Percentiles rank a stretch among this genome's conserved stretches.
phyloP scores from a whole-genome alignment of 2,329 filamentous ascomycete genomes.

The Grosmannia serpens region DNA sequence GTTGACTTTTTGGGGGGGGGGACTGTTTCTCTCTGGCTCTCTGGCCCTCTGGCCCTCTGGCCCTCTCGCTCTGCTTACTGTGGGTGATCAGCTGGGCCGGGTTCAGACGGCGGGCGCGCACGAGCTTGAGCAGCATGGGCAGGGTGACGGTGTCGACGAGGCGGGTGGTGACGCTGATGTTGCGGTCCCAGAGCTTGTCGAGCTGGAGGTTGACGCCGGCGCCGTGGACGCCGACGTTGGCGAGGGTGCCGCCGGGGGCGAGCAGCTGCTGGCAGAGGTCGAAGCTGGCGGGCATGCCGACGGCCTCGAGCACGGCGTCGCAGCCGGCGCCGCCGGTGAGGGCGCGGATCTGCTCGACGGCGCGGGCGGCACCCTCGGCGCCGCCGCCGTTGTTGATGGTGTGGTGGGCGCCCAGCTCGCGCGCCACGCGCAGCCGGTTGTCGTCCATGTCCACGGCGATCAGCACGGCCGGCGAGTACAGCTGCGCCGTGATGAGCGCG shows the following conservation, averaged over 20 bases:
- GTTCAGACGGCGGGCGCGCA: slow-evolving; percentile 27
- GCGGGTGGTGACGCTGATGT: slow-evolving; percentile 37
- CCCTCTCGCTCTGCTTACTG: slow-evolving; percentile 14
- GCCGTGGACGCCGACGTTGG: slow-evolving; percentile 48
- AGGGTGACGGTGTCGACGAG: slow-evolving; percentile 36
- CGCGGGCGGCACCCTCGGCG: slow-evolving; percentile 9
- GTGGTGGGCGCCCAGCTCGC: slow-evolving; percentile 34
- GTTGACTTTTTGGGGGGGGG: background rate
- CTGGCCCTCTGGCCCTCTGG: background rate
- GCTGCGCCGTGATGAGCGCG: slow-evolving; percentile 38
- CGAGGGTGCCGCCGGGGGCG: slow-evolving; percentile 39
- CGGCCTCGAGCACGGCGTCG: slow-evolving; percentile 47
- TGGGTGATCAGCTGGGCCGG: slow-evolving; percentile 33
- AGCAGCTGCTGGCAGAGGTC: slow-evolving; percentile 41
- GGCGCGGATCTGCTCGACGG: slow-evolving; percentile 24
- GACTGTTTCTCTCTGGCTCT: background rate
- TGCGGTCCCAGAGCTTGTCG: slow-evolving; percentile 41
- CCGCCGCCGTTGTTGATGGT: slow-evolving; percentile 27
- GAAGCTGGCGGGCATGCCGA: slow-evolving; percentile 41
- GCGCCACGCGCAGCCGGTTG: slow-evolving; percentile 33
- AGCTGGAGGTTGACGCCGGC: slow-evolving; percentile 38
- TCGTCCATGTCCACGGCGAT: slow-evolving; percentile 41
- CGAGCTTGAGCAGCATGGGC: slow-evolving; percentile 36
- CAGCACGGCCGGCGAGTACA: slow-evolving; percentile 40
- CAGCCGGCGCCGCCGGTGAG: slow-evolving; percentile 40